phyloP scores from a whole-genome alignment of 2,329 filamentous ascomycete genomes.

The Coniella vitis region DNA sequence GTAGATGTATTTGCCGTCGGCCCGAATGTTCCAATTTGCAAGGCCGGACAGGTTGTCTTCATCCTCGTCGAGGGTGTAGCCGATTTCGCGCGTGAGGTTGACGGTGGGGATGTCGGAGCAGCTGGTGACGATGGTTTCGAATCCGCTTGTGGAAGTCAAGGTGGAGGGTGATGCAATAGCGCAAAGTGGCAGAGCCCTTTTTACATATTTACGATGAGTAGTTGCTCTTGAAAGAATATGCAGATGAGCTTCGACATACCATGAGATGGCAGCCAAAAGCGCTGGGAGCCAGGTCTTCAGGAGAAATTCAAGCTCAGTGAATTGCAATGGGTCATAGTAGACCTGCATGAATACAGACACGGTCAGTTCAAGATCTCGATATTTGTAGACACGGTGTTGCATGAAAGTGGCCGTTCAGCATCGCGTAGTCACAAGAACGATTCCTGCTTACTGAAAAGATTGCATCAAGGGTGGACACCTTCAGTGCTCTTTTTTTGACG shows the following conservation, averaged over 20 bases:
- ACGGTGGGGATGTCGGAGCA: slow-evolving; percentile 12
- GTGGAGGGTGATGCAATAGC: slow-evolving; percentile 16
- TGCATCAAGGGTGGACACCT: slow-evolving; percentile 12
- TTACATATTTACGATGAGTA: not conserved
- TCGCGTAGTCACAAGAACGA: too few relatives aligned
- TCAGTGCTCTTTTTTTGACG: slow-evolving; percentile 11
- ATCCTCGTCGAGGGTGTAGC: slow-evolving; percentile 4
- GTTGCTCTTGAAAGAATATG: too few relatives aligned
- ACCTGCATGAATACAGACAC: not conserved
- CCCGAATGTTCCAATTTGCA: slow-evolving; percentile 11
- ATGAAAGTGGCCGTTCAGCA: too few relatives aligned
- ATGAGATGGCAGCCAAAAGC: not conserved
- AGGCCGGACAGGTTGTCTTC: slow-evolving; percentile 10
- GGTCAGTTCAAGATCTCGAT: too few relatives aligned
- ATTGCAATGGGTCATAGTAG: slow-evolving; percentile 7
- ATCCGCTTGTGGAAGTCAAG: slow-evolving; percentile 5
- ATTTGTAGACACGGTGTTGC: too few relatives aligned
- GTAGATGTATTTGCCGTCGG: slow-evolving; percentile 6
- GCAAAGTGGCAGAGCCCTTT: slow-evolving; percentile 14
- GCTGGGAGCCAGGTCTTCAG: slow-evolving; percentile 2
- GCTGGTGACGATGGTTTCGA: not conserved
- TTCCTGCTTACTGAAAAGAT: slow-evolving; percentile 16
- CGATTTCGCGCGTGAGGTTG: slow-evolving; percentile 13
- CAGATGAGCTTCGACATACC: not conserved
- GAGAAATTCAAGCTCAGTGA: slow-evolving; percentile 6